Evolutionary conservation across 108 stramenopile genomes (phyloP).

Genomic region (Hondaea fermentalgiana): DNA sequence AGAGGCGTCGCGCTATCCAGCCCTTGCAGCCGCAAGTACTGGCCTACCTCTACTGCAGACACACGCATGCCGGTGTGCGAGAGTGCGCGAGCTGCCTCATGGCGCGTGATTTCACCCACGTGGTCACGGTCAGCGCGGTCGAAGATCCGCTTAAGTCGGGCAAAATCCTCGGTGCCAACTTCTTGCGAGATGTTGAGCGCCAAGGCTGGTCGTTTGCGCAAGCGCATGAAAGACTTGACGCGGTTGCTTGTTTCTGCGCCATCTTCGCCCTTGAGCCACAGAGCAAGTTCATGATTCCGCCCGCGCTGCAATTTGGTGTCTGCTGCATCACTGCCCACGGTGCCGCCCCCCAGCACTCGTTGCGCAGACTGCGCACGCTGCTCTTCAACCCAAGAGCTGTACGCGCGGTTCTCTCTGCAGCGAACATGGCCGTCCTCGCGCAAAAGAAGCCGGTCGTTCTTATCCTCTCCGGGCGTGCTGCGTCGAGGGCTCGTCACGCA

Average conservation of each 20-base stretch:
- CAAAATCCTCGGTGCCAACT: not conserved
- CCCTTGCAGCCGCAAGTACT: not conserved
- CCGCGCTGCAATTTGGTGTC: too few relatives aligned
- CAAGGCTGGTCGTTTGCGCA: not conserved
- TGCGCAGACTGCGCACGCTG: not conserved
- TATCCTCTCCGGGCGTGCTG: not conserved
- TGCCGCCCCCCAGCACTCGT: not conserved
- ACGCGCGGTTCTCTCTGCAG: not conserved
- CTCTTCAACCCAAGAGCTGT: not conserved
- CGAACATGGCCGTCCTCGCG: not conserved
- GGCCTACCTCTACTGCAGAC: not conserved
- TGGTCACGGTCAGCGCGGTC: not conserved
- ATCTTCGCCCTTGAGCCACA: not conserved
- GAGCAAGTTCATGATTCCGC: not conserved
- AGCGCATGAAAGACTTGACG: not conserved
- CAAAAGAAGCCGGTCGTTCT: not conserved
- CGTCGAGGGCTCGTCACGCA: not conserved
- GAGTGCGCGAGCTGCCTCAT: not conserved
- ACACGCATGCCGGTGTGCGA: not conserved
- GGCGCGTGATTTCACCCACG: not conserved
- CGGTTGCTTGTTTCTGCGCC: not conserved
- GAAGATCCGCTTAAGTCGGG: not conserved
- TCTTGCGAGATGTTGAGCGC: not conserved
- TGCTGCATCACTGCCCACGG: not conserved
- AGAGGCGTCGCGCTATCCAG: not conserved